Evolutionary conservation across 1,139 yeast genomes (phyloP), one percentile per base, ranked within the genome.

Genomic region (Yamadazyma mexicana): DNA sequence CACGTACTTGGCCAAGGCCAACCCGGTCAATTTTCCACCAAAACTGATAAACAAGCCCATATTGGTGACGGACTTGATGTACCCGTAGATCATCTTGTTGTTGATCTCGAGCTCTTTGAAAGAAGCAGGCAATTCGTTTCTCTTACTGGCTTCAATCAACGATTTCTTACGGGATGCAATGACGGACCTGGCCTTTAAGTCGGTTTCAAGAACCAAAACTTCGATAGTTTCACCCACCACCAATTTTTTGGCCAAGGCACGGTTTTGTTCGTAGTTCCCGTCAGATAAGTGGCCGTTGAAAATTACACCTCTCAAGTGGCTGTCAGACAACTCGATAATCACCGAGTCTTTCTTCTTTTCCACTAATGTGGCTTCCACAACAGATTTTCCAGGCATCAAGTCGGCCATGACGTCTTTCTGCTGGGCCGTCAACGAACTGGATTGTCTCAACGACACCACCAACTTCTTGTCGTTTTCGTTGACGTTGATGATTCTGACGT

Each of bases 11-110:
- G 92, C 88, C 49, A 87, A 75, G 3, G 88, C 86, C 50, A 92
- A 73, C 35, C 97, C 98, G 24, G 89, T 86, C 49, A 91, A 75
- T 40, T 76, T 79, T 48, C 86, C 86, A 44, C 83, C 89, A 62
- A 92, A 92, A 0, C 85, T 78, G 42, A 92, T 85, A 59, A 92
- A 91, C 22, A 88, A 72, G 49, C 98, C 98, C 58, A 75, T 73
- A 39, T 73, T 77, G 16, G 94, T 85, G 22, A 87, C 82, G 20
- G 89, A 82, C 52, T 81, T 85, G 38, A 92, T 77, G 56, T 73
- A 91, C 31, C 98, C 98, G 45, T 78, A 72, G 38, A 86, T 59
- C 35, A 54, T 54, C 35, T 62, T 65, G 23, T 78, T 78, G n/a
- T 73, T 67, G 17, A 66, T 61, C 33, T 71, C 61, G 37, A 89